phyloP scores from a whole-genome alignment of 768 basidiomycete species.

The Gyrodon lividus region DNA sequence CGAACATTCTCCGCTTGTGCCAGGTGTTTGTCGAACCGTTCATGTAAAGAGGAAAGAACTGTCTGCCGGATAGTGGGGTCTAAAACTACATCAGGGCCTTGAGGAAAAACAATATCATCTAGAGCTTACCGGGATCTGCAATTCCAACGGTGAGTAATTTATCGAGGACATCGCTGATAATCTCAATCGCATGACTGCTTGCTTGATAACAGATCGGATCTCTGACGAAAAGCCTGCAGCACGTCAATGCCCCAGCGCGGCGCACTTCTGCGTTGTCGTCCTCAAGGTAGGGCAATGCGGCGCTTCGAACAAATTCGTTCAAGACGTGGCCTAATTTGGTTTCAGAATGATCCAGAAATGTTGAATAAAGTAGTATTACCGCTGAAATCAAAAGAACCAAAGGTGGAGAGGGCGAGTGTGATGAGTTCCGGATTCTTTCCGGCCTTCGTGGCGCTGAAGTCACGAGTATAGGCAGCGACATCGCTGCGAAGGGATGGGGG shows the following conservation, averaged over 20 bases:
- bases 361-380: slow-evolving; percentile 45
- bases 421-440: slow-evolving; percentile 68
- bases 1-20: slow-evolving; percentile 99
- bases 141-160: slow-evolving; percentile 94
- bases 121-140: slow-evolving; percentile 80
- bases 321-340: slow-evolving; percentile 71
- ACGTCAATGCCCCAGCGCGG: slow-evolving; percentile 86
- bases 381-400: slow-evolving; percentile 93
- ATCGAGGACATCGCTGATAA: slow-evolving; percentile 97
- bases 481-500: slow-evolving; percentile 63
- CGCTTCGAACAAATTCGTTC: slow-evolving; percentile 92
- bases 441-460: slow-evolving; percentile 49
- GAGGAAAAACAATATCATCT: not conserved
- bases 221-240: slow-evolving; percentile 86
- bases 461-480: slow-evolving; percentile 45
- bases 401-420: slow-evolving; percentile 79
- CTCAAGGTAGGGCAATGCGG: slow-evolving; percentile 91
- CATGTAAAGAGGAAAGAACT: slow-evolving; percentile 83
- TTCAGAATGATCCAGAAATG: slow-evolving; percentile 11
- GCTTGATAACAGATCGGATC: slow-evolving; percentile 97
- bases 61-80: slow-evolving; percentile 82
- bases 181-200: slow-evolving; percentile 92
- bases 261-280: slow-evolving; percentile 88
- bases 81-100: slow-evolving; percentile 8
- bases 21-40: slow-evolving; percentile 94